These are phyloP conservation scores for Trichosporon faecale DNA, from an alignment of 1,284 basidiomycete species.

Conservation along the genomic window DNA sequence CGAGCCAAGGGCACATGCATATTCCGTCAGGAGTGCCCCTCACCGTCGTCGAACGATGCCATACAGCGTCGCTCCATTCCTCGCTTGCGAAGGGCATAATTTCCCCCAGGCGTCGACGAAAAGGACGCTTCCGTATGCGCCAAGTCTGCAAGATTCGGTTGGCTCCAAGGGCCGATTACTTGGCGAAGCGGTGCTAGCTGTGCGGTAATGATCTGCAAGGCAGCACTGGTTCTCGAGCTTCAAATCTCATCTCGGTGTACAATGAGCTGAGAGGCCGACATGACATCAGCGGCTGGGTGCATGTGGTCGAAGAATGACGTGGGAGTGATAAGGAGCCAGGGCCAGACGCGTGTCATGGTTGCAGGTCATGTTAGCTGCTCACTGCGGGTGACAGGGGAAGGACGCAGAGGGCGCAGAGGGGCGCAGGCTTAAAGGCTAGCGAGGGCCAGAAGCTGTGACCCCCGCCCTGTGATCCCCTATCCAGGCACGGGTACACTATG, in stretches of 20 bases:
- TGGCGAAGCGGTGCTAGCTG: background rate
- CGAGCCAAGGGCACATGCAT: too few relatives aligned
- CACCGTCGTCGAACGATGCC: background rate
- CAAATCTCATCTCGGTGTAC: background rate
- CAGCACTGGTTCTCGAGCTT: background rate
- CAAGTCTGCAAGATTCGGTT: background rate
- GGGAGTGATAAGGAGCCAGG: background rate
- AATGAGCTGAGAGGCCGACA: background rate
- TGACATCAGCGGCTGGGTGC: conserved; percentile 1
- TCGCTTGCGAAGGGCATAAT: background rate
- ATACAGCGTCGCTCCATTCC: background rate
- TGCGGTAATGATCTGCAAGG: background rate
- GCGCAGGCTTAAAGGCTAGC: background rate
- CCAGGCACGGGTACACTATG: background rate
- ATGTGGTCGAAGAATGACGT: background rate
- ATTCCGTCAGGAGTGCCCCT: background rate
- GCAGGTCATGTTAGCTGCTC: background rate
- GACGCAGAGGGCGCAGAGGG: background rate
- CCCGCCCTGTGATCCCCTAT: background rate
- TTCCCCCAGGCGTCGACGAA: background rate
- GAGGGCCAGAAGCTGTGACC: background rate
- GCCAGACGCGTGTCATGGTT: background rate
- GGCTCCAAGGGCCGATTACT: background rate
- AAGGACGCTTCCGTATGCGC: background rate
- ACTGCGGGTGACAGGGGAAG: background rate